phyloP scores from a whole-genome alignment of 345 rosid genomes.

The Gossypioides kirkii region DNA sequence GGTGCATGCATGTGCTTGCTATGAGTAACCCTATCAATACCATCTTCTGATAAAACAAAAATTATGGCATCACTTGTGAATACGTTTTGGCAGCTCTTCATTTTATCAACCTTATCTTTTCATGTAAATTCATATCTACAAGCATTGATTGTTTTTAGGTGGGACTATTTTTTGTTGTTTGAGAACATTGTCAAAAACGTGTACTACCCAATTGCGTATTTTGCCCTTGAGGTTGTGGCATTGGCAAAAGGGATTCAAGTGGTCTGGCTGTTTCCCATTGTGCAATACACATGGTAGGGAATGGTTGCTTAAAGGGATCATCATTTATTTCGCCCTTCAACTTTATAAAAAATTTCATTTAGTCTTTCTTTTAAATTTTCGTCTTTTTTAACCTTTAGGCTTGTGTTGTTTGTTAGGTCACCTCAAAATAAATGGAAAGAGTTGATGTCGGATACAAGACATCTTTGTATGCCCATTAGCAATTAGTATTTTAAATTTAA shows the following conservation, averaged over 20 bases:
- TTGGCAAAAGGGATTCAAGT: neutral
- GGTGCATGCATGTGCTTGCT: neutral
- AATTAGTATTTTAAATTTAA: too few species aligned
- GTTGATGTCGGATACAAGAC: too few species aligned
- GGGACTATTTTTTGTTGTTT: neutral
- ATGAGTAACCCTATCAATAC: neutral
- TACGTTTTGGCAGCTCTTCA: neutral
- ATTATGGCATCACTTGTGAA: neutral
- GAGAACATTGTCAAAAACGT: neutral
- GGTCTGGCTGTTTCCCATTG: neutral
- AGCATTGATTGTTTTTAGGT: neutral
- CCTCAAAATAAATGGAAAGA: too few species aligned
- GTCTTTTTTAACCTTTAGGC: rapidly evolving
- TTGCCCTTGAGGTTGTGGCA: neutral
- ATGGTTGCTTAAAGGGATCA: neutral
- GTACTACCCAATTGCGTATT: neutral
- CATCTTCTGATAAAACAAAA: neutral
- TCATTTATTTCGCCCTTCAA: too few species aligned
- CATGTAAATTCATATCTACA: neutral
- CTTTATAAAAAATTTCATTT: too few species aligned
- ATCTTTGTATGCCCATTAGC: rapidly evolving
- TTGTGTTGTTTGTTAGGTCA: too few species aligned
- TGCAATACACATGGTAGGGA: neutral
- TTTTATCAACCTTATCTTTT: neutral
- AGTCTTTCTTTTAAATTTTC: too few species aligned